Evolutionary conservation across 1,284 basidiomycete genomes (phyloP).

Genomic region (Ustilago xerochloae): DNA sequence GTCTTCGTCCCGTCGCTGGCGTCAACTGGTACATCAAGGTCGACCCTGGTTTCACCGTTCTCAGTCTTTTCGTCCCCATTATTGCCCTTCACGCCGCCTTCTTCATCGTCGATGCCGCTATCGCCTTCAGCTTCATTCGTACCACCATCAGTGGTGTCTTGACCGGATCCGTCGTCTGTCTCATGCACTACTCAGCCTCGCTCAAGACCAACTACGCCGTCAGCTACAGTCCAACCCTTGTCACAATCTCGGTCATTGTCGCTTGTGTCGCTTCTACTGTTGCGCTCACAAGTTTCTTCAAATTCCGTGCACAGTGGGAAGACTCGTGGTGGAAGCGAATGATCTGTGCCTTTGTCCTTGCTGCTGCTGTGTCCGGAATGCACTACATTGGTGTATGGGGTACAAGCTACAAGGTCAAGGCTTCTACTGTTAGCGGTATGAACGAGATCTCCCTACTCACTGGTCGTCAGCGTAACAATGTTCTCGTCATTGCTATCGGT

Average conservation of each 20-base stretch:
- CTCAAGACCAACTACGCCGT: conserved; percentile 68
- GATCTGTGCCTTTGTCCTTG: conserved; percentile 69
- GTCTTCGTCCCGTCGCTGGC: conserved; percentile 67
- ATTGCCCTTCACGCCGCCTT: conserved; percentile 70
- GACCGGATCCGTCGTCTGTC: conserved; percentile 80
- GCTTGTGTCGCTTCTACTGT: conserved; percentile 71
- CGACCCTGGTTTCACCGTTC: conserved; percentile 71
- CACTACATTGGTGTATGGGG: conserved; percentile 72
- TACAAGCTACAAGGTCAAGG: conserved; percentile 69
- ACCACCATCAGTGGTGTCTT: conserved; percentile 75
- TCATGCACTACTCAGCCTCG: conserved; percentile 71
- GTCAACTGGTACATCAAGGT: conserved; percentile 69
- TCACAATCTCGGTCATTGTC: conserved; percentile 70
- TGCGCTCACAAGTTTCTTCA: conserved; percentile 71
- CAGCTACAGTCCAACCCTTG: conserved; percentile 67
- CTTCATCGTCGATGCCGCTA: conserved; percentile 70
- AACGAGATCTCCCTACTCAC: conserved; percentile 43
- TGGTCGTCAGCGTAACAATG: conserved; percentile 61
- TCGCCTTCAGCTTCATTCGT: conserved; percentile 69
- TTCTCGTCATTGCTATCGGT: conserved; percentile 68
- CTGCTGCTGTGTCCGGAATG: conserved; percentile 71
- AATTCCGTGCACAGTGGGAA: conserved; percentile 71
- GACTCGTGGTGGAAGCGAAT: conserved; percentile 71
- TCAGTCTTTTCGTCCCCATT: conserved; percentile 71
- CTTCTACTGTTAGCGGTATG: conserved; percentile 21